phyloP scores from a whole-genome alignment of 164 flowering plant species.

The Tinospora cordifolia region DNA sequence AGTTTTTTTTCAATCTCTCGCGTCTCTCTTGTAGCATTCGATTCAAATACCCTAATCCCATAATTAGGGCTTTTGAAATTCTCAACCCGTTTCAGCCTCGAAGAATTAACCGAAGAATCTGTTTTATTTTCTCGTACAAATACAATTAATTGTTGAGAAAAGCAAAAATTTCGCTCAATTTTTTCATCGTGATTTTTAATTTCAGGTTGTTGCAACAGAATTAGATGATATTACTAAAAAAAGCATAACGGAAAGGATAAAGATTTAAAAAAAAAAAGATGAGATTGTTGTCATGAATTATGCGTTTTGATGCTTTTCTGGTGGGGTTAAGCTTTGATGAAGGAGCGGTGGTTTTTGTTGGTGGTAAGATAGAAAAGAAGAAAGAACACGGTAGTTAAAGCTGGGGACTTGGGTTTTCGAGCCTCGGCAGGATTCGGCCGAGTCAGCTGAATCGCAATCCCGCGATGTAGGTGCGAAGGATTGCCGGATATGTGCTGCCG shows the following conservation, averaged over 20 bases:
- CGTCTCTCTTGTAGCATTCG: neutral
- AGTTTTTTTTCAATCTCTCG: neutral
- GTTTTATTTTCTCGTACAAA: too few species aligned
- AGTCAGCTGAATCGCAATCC: neutral
- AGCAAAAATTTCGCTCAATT: neutral
- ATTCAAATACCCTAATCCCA: neutral
- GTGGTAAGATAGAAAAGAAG: neutral
- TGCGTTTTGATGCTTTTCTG: neutral
- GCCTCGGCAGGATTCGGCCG: neutral
- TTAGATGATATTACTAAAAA: neutral
- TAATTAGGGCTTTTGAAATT: neutral
- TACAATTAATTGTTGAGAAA: too few species aligned
- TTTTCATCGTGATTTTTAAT: neutral
- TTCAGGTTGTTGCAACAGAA: neutral
- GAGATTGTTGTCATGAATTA: neutral
- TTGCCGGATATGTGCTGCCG: slow-evolving; percentile 28
- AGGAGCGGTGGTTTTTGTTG: neutral
- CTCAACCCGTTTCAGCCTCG: too few species aligned
- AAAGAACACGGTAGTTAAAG: slow-evolving; percentile 2
- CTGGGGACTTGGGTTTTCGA: slow-evolving; percentile 21
- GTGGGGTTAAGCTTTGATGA: slow-evolving; percentile 5
- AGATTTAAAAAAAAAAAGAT: neutral
- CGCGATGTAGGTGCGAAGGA: slow-evolving; percentile 27
- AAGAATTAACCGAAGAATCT: too few species aligned
- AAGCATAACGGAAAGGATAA: neutral